Conservation (phyloP, 805 yeast species). For the Maudiozyma barnettii region DNA sequence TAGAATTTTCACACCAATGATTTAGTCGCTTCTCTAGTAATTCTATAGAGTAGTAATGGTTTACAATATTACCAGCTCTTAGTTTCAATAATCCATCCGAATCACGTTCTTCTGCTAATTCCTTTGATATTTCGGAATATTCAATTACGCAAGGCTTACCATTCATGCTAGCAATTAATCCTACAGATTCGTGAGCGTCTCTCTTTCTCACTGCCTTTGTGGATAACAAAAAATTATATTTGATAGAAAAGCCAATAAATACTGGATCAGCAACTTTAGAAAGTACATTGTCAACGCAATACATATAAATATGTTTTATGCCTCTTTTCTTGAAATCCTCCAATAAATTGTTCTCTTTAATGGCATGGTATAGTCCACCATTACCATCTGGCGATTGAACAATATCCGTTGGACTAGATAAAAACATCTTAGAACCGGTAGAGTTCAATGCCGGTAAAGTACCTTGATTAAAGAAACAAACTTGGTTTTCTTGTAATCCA, state of each 20-base stretch:
- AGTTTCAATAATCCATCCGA: conserved; percentile 54
- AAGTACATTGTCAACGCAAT: conserved; percentile 90
- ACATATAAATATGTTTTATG: conserved; percentile 86
- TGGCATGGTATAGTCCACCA: conserved; percentile 90
- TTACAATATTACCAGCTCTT: conserved; percentile 94
- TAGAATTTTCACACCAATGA: conserved; percentile 63
- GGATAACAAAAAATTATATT: conserved; percentile 60
- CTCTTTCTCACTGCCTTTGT: conserved; percentile 93
- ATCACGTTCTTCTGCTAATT: conserved; percentile 59
- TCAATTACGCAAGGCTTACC: conserved; percentile 83
- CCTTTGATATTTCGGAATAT: conserved; percentile 78
- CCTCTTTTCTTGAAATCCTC: conserved; percentile 59
- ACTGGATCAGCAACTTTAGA: conserved; percentile 91
- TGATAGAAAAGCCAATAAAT: conserved; percentile 70
- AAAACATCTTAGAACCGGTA: conserved; percentile 60
- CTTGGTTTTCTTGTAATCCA: conserved; percentile 53
- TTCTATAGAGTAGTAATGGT: conserved; percentile 87
- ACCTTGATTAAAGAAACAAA: conserved; percentile 87
- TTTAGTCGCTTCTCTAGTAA: conserved; percentile 52
- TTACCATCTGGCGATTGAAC: conserved; percentile 95
- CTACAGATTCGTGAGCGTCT: conserved; percentile 80
- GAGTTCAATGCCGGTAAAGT: conserved; percentile 78
- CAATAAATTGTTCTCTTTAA: conserved; percentile 52
- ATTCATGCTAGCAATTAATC: conserved; percentile 70
- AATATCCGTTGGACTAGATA: conserved; percentile 45